Conservation (phyloP, 2,329 filamentous ascomycete species). For the Chaetomium sp. region DNA sequence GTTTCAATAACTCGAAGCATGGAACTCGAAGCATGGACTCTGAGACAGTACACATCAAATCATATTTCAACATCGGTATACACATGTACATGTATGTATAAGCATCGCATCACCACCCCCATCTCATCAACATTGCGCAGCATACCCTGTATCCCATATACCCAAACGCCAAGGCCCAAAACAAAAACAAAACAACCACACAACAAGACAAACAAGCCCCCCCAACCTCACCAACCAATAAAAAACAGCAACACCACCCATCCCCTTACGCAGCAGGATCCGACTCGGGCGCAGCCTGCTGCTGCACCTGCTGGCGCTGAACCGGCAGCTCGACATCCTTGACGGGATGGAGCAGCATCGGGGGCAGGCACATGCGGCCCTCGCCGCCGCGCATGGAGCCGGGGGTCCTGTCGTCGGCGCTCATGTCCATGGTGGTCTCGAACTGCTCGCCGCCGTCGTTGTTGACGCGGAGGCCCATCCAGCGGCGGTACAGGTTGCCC, state of each 20-base stretch:
- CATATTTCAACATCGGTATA: not conserved
- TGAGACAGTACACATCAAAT: not conserved
- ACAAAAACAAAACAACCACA: slow-evolving; percentile 7
- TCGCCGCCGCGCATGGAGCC: slow-evolving; percentile 66
- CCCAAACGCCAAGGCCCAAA: slow-evolving; percentile 9
- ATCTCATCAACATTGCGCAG: not conserved
- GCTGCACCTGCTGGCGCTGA: slow-evolving; percentile 54
- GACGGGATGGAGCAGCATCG: slow-evolving; percentile 86
- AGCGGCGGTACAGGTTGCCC: slow-evolving; percentile 77
- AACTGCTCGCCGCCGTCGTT: slow-evolving; percentile 78
- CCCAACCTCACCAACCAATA: slow-evolving; percentile 17
- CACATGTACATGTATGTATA: not conserved
- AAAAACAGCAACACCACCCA: not conserved
- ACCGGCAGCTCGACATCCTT: slow-evolving; percentile 73
- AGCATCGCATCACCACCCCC: not conserved
- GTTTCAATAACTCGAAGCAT: not conserved
- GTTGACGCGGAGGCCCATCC: slow-evolving; percentile 80
- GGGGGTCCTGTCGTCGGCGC: slow-evolving; percentile 52
- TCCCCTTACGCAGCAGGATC: slow-evolving; percentile 48
- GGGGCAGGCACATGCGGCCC: slow-evolving; percentile 87
- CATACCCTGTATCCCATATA: slow-evolving; percentile 6
- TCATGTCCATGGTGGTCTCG: slow-evolving; percentile 61
- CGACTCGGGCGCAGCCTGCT: slow-evolving; percentile 52
- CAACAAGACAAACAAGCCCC: not conserved
- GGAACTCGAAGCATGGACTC: not conserved